phyloP scores from a whole-genome alignment of 1,284 basidiomycete genomes.

The Trametes sp. region DNA sequence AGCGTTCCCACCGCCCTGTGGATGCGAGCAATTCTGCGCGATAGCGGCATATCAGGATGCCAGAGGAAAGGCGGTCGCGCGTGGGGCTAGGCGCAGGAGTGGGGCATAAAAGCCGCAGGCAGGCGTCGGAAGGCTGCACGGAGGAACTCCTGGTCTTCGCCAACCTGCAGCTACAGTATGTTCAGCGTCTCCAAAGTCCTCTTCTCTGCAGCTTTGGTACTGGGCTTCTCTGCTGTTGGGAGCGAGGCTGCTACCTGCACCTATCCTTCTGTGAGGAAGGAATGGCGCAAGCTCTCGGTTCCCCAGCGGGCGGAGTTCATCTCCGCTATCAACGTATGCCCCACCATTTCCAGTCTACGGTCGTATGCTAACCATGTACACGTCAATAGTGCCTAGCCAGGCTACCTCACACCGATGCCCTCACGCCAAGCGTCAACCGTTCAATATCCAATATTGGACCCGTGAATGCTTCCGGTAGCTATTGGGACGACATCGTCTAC shows the following conservation, averaged over 20 bases:
- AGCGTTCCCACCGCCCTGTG: constrained; percentile 8
- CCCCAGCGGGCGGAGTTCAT: constrained; percentile 37
- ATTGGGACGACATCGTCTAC: constrained; percentile 49
- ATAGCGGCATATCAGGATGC: not conserved
- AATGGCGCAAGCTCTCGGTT: constrained; percentile 37
- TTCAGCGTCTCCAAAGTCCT: not conserved
- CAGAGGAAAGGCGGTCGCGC: not conserved
- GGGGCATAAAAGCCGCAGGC: constrained; percentile 8
- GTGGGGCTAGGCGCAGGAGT: not conserved
- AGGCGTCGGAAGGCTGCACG: not conserved
- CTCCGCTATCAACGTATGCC: constrained; percentile 38
- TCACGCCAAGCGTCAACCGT: constrained; percentile 39
- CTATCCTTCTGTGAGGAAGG: constrained; percentile 35
- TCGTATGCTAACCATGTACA: not conserved
- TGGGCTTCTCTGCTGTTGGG: constrained; percentile 8
- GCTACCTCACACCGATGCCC: constrained; percentile 40
- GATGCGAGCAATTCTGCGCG: not conserved
- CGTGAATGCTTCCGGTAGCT: constrained; percentile 44
- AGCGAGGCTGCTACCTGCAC: constrained; percentile 27
- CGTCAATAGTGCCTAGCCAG: constrained; percentile 42
- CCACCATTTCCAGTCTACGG: not conserved
- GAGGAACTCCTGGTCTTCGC: not conserved
- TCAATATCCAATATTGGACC: constrained; percentile 40
- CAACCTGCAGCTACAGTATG: constrained; percentile 1
- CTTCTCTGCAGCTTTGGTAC: constrained; percentile 2